Evolutionary conservation across 129 eudicot genomes (phyloP), one percentile per base, ranked within the genome.

Genomic region (Chrysanthemum makinoi): DNA sequence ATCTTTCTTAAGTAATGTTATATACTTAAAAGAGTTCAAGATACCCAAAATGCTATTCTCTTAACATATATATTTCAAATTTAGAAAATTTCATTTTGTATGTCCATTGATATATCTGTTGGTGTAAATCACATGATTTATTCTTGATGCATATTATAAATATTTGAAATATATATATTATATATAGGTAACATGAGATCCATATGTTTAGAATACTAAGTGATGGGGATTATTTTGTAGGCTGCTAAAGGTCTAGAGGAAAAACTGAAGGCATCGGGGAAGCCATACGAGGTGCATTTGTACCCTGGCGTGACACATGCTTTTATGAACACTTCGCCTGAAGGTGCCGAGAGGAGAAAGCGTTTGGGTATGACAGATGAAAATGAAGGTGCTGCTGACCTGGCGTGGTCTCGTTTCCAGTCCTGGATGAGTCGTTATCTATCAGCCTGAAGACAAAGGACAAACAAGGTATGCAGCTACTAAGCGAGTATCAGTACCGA

Each of bases 361-460:
- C 73, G 49, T 10, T 77, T 87, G 91, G 99, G 99, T 60, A 26
- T 86, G 88, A 44, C 52, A 13, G 99, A 87, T 75, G 85, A 80
- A 17, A 75, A 83, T 69, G 86, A 83, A 75, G 88, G 83, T 68
- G 88, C 90, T 28, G 85, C 82, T 15, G 89, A 90, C 81, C 80
- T 82, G 26, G 97, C 97, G n/a, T 94, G 97, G 96, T 80, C 96
- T 52, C 91, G 96, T 64, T 90, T 94, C 83, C 79, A 82, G 14
- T 73, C 97, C 8, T 90, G 96, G 96, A 87, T 90, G 97, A 53
- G 68, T 35, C 80, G 74, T 4, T 89, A 79, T 82, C 64, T 94
- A 54, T 80, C 85, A 62, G 54, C 80, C 49, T 88, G 81, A 86
- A 74, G 44, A 15, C 0, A 6, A 35, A 16, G 15, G 1, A 9